These are phyloP conservation scores for Saturnispora ahearnii DNA, from an alignment of 805 yeast species.

Conservation along the genomic window DNA sequence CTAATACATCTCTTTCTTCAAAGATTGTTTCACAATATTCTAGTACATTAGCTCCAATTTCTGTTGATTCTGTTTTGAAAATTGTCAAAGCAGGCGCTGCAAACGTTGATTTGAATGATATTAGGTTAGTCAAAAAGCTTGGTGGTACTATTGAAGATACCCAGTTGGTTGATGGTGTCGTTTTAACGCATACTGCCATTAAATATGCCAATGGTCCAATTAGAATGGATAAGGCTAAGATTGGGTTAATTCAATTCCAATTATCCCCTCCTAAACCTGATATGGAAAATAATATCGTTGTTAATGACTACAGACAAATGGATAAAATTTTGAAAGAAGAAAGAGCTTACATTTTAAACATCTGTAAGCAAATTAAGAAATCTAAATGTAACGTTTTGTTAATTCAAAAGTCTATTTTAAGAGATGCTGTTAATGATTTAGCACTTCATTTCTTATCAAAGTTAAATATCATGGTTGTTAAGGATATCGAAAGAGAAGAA, in stretches of 20 bases:
- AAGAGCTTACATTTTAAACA: constrained; percentile 87
- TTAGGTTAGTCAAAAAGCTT: constrained; percentile 82
- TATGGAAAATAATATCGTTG: constrained; percentile 95
- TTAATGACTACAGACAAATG: constrained; percentile 98
- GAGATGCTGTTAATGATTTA: constrained; percentile 92
- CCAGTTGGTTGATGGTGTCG: constrained; percentile 86
- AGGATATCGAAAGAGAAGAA: constrained; percentile 94
- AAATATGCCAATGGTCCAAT: constrained; percentile 93
- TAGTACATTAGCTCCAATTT: constrained; percentile 76
- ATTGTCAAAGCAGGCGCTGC: constrained; percentile 41
- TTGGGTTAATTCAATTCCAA: constrained; percentile 88
- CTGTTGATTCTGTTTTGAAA: constrained; percentile 86
- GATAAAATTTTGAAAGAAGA: constrained; percentile 97
- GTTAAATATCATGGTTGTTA: constrained; percentile 86
- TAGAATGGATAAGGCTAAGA: constrained; percentile 86
- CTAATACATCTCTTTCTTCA: constrained; percentile 86
- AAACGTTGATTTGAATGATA: constrained; percentile 78
- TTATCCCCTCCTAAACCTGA: constrained; percentile 95
- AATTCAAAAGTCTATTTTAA: constrained; percentile 84
- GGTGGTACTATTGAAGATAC: constrained; percentile 99
- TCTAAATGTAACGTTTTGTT: constrained; percentile 89
- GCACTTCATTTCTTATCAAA: constrained; percentile 92
- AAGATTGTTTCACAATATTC: constrained; percentile 94
- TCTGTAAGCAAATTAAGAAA: constrained; percentile 93
- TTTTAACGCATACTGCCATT: constrained; percentile 80